Evolutionary conservation across 805 yeast genomes (phyloP).

Genomic region (Teunomyces kruisii): DNA sequence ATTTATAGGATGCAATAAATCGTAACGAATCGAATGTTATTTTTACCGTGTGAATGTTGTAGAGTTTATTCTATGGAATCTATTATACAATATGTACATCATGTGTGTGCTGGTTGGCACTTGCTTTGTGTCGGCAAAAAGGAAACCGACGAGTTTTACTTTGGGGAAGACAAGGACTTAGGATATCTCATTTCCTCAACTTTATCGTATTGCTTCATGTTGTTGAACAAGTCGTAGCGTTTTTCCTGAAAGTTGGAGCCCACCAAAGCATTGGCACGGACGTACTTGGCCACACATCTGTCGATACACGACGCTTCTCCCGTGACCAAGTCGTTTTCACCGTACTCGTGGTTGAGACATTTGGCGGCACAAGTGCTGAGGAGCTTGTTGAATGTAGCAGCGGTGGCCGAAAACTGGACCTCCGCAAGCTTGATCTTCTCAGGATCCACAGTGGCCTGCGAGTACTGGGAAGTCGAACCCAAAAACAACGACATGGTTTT

Average conservation of each 20-base stretch:
- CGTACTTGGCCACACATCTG: conserved; percentile 82
- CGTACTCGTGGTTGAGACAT: conserved; percentile 83
- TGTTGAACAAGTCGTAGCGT: conserved; percentile 45
- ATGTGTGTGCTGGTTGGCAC: too few relatives aligned
- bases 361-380: conserved; percentile 64
- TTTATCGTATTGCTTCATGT: conserved; percentile 39
- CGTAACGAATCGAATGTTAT: conserved; percentile 1
- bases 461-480: conserved; percentile 43
- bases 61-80: too few relatives aligned
- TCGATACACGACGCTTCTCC: conserved; percentile 84
- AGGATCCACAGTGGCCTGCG: conserved; percentile 52
- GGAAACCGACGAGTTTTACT: too few relatives aligned
- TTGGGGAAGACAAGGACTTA: neutral
- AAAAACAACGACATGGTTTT: conserved; percentile 62
- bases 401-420: conserved; percentile 66
- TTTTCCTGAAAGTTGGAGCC: conserved; percentile 50
- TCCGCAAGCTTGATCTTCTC: conserved; percentile 63
- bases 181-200: conserved; percentile 4
- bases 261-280: conserved; percentile 63
- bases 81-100: conserved; percentile 2
- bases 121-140: too few relatives aligned
- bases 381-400: conserved; percentile 41
- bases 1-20: conserved; percentile 8
- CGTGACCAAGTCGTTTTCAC: conserved; percentile 79
- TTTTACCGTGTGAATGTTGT: neutral